Conservation (phyloP, 306 rosid genomes). For the Medicago lupulina region DNA sequence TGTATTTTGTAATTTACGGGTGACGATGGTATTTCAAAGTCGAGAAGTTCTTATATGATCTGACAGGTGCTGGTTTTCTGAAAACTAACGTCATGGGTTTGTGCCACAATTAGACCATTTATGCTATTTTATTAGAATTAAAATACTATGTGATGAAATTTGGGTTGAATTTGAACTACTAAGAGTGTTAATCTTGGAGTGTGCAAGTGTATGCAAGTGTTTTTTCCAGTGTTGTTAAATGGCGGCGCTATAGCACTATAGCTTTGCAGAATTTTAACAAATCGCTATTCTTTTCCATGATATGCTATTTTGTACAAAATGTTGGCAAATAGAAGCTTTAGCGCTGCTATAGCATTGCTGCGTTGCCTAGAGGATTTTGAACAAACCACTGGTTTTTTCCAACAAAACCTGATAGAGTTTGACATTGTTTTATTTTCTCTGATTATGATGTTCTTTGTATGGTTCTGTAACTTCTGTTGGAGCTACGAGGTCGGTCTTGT, state of each 20-base stretch:
- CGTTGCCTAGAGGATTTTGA: not conserved
- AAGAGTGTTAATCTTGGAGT: not conserved
- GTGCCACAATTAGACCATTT: not conserved
- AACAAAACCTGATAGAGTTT: too few species aligned
- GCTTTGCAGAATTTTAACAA: not conserved
- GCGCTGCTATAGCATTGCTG: not conserved
- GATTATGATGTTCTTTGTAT: constrained; percentile 35
- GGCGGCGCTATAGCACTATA: not conserved
- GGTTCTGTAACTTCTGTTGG: constrained; percentile 18
- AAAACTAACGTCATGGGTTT: not conserved
- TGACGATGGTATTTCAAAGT: not conserved
- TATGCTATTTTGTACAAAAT: not conserved
- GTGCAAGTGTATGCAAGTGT: not conserved
- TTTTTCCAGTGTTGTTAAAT: not conserved
- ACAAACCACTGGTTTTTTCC: not conserved
- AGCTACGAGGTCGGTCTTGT: constrained; percentile 12
- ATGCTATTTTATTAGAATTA: not conserved
- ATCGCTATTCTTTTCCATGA: too few species aligned
- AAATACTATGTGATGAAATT: not conserved
- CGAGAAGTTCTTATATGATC: not conserved
- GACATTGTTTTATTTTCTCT: not conserved
- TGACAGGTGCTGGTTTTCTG: not conserved
- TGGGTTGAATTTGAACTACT: not conserved
- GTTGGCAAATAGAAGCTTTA: not conserved
- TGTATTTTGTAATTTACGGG: constrained; percentile 22